Conservation (phyloP, 192 early-diverging fungal genomes). For the Backusella tarrabulga region DNA sequence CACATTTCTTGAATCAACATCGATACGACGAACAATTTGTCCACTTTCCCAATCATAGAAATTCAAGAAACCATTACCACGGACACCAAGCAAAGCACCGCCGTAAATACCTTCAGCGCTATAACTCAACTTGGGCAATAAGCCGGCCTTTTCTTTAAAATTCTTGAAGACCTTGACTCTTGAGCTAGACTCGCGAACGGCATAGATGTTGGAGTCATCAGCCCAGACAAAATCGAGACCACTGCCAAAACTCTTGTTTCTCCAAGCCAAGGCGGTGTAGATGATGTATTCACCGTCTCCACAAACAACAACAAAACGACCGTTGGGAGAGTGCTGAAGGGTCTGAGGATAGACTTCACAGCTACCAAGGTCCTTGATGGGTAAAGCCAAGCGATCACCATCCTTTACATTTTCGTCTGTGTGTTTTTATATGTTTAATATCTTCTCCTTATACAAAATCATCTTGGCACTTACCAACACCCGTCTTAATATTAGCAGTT, state of each 20-base stretch:
- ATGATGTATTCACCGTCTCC: slow-evolving; percentile 99
- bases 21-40: slow-evolving; percentile 86
- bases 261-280: slow-evolving; percentile 99
- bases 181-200: slow-evolving; percentile 91
- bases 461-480: slow-evolving; percentile 41
- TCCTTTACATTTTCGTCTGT: slow-evolving; percentile 85
- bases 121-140: slow-evolving; percentile 70
- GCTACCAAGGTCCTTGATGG: slow-evolving; percentile 93
- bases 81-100: slow-evolving; percentile 87
- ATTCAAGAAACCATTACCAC: slow-evolving; percentile 81
- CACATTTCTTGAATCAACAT: slow-evolving; percentile 84
- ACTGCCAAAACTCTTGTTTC: slow-evolving; percentile 98
- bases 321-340: slow-evolving; percentile 96
- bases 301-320: slow-evolving; percentile 97
- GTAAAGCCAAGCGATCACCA: slow-evolving; percentile 83
- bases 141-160: slow-evolving; percentile 88
- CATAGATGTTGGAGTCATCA: slow-evolving; percentile 92
- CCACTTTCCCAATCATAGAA: slow-evolving; percentile 99
- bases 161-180: slow-evolving; percentile 90
- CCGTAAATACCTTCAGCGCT: slow-evolving; percentile 94
- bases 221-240: slow-evolving; percentile 98
- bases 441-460: not conserved
- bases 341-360: slow-evolving; percentile 98
- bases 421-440: slow-evolving; percentile 2
- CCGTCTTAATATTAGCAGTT: slow-evolving; percentile 90